Evolutionary conservation across 2,329 filamentous ascomycete genomes (phyloP), one percentile per base, ranked within the genome.

Genomic region (Fusarium austroafricanum): DNA sequence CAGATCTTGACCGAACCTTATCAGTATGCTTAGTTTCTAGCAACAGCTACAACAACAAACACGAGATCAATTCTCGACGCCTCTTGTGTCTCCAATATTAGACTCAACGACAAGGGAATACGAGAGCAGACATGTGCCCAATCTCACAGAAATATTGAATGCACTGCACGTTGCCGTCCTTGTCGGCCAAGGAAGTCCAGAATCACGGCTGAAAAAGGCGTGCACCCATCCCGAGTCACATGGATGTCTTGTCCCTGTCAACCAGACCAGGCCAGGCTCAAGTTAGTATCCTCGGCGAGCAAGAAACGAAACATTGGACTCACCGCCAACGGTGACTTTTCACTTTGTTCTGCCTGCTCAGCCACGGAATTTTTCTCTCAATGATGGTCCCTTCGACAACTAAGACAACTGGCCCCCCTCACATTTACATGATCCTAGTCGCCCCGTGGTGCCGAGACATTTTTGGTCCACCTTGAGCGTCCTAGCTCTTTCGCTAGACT

Each of bases 371-470:
- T 59, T 33, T 39, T 51, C 42, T 26, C 29, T 52, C 39, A 37
- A 44, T 43, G 10, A 49, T n/a, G 29, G 40, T 42, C 31, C 42
- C 21, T 61, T 33, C 26, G 58, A 45, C 47, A 35, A 20, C 21
- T 33, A 53, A 37, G 40, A 43, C 44, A 43, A 55, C 62, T 52
- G 52, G n/a, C 8, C 37, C 39, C 54, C 51, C 42, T 67, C 51
- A 26, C 26, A 18, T 53, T 40, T 60, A 40, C 35, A 54, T 45
- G 10, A 20, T 44, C 39, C 60, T 18, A 44, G 42, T 52, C 29
- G 23, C 44, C 49, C 65, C 56, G 29, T 62, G 66, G 35, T 55
- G 46, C 42, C 56, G 38, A 69, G 57, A 66, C 58, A 67, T 35
- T 39, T 17, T 12, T 38, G 56, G 43, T 55, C 59, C 59, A 61